phyloP scores from a whole-genome alignment of 129 eudicot genomes.

The Lactuca sativa region DNA sequence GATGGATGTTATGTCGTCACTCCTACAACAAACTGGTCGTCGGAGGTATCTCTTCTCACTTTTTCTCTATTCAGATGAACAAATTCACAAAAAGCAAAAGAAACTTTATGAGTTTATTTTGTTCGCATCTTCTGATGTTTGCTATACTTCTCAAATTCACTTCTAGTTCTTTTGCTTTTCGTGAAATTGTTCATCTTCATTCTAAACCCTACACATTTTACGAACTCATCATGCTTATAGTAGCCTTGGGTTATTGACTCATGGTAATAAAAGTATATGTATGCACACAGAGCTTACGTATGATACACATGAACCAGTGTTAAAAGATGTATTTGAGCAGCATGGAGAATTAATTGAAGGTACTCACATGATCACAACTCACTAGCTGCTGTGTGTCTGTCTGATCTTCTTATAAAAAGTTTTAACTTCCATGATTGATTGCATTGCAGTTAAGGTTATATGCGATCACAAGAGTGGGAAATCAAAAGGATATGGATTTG shows the following conservation, averaged over 20 bases:
- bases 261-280: slow-evolving; percentile 20
- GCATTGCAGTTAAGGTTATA: slow-evolving; percentile 53
- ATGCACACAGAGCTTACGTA: slow-evolving; percentile 66
- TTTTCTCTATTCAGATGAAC: not conserved
- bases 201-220: not conserved
- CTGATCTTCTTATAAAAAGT: not conserved
- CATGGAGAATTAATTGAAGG: slow-evolving; percentile 77
- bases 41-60: slow-evolving; percentile 51
- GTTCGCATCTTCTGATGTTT: not conserved
- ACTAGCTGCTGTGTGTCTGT: not conserved
- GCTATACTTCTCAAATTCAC: not conserved
- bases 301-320: slow-evolving; percentile 62
- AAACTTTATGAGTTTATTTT: no score
- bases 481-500: slow-evolving; percentile 79
- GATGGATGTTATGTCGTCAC: slow-evolving; percentile 38
- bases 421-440: not conserved
- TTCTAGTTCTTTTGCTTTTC: no score
- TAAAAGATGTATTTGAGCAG: slow-evolving; percentile 50
- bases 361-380: slow-evolving; percentile 4
- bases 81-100: not conserved
- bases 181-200: not conserved
- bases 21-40: slow-evolving; percentile 53
- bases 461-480: slow-evolving; percentile 69
- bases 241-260: not conserved
- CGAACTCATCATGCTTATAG: not conserved